Conservation (phyloP, 371 early-diverging fungal species). For the Rhizopus sp. region DNA sequence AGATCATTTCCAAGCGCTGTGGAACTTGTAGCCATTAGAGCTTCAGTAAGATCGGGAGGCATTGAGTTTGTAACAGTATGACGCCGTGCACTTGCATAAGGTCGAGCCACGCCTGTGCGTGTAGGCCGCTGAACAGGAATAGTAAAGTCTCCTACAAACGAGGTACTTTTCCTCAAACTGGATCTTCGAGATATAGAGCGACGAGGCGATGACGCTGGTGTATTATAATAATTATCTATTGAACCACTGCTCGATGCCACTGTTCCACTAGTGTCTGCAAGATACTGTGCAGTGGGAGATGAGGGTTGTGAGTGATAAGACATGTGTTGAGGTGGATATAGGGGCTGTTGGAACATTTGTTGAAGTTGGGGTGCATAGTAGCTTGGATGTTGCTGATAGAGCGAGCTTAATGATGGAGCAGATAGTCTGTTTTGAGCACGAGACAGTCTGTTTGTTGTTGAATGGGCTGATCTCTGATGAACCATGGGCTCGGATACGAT, state of each 20-base stretch:
- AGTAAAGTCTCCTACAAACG: slow-evolving; percentile 22
- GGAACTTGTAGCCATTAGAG: neutral
- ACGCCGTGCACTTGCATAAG: slow-evolving; percentile 21
- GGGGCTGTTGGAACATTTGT: slow-evolving; percentile 12
- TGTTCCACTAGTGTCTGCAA: neutral
- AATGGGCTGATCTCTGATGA: neutral
- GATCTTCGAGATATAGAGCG: slow-evolving; percentile 21
- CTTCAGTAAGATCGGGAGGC: slow-evolving; percentile 17
- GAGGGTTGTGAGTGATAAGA: slow-evolving; percentile 18
- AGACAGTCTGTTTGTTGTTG: slow-evolving; percentile 11
- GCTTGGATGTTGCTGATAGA: slow-evolving; percentile 25
- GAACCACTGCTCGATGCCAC: neutral
- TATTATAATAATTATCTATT: slow-evolving; percentile 10
- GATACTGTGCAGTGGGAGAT: slow-evolving; percentile 16
- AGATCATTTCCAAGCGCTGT: slow-evolving; percentile 3
- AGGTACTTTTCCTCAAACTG: slow-evolving; percentile 21
- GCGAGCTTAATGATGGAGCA: slow-evolving; percentile 27
- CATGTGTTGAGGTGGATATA: slow-evolving; percentile 5
- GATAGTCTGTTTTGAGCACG: slow-evolving; percentile 33
- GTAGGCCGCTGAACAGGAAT: slow-evolving; percentile 20
- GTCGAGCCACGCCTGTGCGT: slow-evolving; percentile 9
- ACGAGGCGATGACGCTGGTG: neutral
- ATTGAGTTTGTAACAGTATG: slow-evolving; percentile 25
- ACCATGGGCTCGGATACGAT: neutral
- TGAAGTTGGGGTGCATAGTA: slow-evolving; percentile 21